Evolutionary conservation across 768 basidiomycete genomes (phyloP), one percentile per base, ranked within the genome.

Genomic region (Coprinopsis strossmayeri): DNA sequence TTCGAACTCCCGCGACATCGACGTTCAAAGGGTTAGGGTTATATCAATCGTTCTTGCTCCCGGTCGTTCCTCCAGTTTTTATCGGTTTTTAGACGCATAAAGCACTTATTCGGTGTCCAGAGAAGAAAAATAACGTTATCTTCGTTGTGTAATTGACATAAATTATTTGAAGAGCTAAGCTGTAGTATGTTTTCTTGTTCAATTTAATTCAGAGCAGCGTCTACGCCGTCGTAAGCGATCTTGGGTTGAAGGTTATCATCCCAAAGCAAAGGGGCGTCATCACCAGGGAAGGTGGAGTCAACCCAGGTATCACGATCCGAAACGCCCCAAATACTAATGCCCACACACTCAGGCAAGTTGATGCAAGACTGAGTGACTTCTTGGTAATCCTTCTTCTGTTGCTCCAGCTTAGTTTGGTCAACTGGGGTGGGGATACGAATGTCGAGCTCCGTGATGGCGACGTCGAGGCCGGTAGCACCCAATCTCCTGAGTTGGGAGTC

Each of bases 371-470:
- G 50, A 46, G 83, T 69, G 37, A 82, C 74, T 21, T 68, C 71
- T 60, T 72, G 62, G 55, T 82, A 84, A 57, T 84, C 81, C 52
- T 63, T 67, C 57, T 73, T 65, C 57, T 84, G 81, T 57, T 82
- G 78, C 25, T 63, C 67, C 25, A 78, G 66, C 27, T 73, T 64
- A 0, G 72, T 72, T 5, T 61, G 53, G 2, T 78, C 79, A 10
- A 65, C 70, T 11, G 81, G 81, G 9, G 77, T 64, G 5, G 69
- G 69, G 69, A 82, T 79, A 42, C 82, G 70, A 55, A 79, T 79
- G 57, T 85, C 82, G 41, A 85, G 72, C 58, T 84, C 83, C 2
- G 83, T 85, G 54, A 84, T 75, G 9, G 81, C 82, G 21, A 84
- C 77, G 55, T 84, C 82, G 35, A 85, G 65, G 3, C 84, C 81